These are phyloP conservation scores for Amaranthus hypochondriacus DNA, from an alignment of 148 eudicot species.

Conservation along the genomic window DNA sequence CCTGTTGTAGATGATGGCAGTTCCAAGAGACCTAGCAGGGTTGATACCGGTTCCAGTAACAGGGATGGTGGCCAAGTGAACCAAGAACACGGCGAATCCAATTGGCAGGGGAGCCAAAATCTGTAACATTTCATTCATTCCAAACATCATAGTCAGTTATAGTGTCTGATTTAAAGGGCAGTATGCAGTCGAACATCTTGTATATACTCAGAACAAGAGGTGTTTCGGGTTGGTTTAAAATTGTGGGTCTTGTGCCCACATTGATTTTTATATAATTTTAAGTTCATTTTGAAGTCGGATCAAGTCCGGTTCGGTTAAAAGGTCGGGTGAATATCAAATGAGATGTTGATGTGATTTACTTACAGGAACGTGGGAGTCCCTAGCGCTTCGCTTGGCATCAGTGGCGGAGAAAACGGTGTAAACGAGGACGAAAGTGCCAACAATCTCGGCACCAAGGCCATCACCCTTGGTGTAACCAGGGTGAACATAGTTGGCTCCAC, in stretches of 20 bases:
- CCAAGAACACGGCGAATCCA: conserved; percentile 68
- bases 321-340: no score
- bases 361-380: conserved; percentile 75
- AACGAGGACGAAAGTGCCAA: conserved; percentile 70
- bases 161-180: no score
- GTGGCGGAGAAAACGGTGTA: conserved; percentile 75
- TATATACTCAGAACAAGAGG: no score
- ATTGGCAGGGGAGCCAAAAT: conserved; percentile 70
- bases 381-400: conserved; percentile 67
- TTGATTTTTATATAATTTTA: no score
- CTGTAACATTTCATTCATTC: conserved; percentile 25
- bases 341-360: conserved; percentile 6
- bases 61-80: conserved; percentile 74
- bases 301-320: no score
- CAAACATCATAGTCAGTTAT: not conserved
- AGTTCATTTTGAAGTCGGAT: no score
- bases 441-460: conserved; percentile 67
- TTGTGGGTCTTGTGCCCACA: no score
- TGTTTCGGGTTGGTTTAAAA: no score
- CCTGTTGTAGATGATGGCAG: conserved; percentile 62
- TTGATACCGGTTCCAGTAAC: conserved; percentile 64
- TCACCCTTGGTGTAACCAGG: conserved; percentile 67
- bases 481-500: conserved; percentile 53
- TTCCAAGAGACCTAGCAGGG: conserved; percentile 68
- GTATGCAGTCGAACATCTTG: no score